Evolutionary conservation across 305 asterid species (phyloP), one percentile per base, ranked within the genome.

Genomic region (Fraxinus velutina): DNA sequence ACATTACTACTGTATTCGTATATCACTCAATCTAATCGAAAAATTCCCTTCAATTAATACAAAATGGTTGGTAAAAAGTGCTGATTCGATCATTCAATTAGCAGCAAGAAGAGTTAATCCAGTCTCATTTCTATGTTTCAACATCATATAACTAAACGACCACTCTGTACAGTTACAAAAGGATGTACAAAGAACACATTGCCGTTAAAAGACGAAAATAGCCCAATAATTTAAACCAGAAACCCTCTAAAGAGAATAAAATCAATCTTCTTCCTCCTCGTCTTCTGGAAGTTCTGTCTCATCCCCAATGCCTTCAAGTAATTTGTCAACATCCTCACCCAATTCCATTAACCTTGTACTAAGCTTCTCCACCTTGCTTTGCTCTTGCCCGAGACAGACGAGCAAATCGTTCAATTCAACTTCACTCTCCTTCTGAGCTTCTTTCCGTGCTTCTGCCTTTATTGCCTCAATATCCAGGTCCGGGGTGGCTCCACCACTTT

Each of bases 361-460:
- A 9, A 96, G 97, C 86, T 81, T 93, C 85, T 96, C 98, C 80
- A 91, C 98, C 88, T 91, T 96, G 87, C 93, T 96, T 87, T 96
- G 98, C 76, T 96, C 99, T 86, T 96, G 99, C 78, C 99, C 99
- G 0, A 96, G 97, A 78, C 99, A 96, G 52, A 96, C 99, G 0
- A 96, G 89, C 91, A 96, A 88, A 85, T 96, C 98, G 5, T 84
- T 90, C 83, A 94, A 82, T 75, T 96, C 99, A 29, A 88, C 94
- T 88, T 96, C 99, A 52, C 98, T 94, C 85, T 94, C 98, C 89
- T 86, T 92, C 75, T 87, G 92, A 78, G 98, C 99, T 89, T 92
- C 97, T 86, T 92, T 97, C 79, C 93, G 86, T 7, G 99, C 98
- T 55, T 91, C 95, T 37, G 93, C 97, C 83, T 88, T 86, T 75